Base-by-base conservation (phyloP, 2,329 filamentous ascomycete species). In the Ceratocystis ficicola region DNA sequence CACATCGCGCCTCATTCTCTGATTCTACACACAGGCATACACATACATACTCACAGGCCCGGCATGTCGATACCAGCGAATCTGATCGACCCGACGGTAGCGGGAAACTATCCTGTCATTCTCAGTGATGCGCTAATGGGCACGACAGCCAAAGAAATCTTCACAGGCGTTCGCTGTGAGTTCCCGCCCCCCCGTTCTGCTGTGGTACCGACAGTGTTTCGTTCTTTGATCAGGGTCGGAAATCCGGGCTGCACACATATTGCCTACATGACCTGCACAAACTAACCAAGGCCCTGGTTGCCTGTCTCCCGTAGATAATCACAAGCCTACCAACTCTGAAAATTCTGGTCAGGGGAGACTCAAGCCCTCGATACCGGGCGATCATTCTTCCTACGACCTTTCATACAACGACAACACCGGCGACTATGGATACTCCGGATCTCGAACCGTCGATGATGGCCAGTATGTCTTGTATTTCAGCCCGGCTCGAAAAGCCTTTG, bases 391-490 rank as follows among this genome's bases (percentile, higher is more conserved):
- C n/a, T 84, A 81, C 73, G 81, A 84, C 68, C 76, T 85, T 61
- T 76, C 77, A 57, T 83, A 81, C 69, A 76, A 76, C 66, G 82
- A 85, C 68, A 78, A 80, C 64, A 79, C 79, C 68, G 79, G 79
- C 65, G 81, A 81, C 65, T 86, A 87, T 71, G 77, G 80, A 36
- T 87, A 85, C 72, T 79, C 81, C 57, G 86, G 86, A 67, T 80
- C 79, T 1, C 80, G 85, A 64, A 80, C 80, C 65, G 80, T 78
- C 28, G 79, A 80, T 67, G 78, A 81, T 66, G 78, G 77, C 65
- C 80, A 86, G 72, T 86, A 83, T 71, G 82, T 86, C 46, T 81
- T 95, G 63, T 82, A 93, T 67, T 94, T 93, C 72, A 89, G 95
- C 74, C 80, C 86, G 7, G 78, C 80, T 20, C 85, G 84, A 64